Evolutionary conservation across 495 filamentous ascomycete genomes (phyloP), one percentile per base, ranked within the genome.

Genomic region (Lasiosphaeris hirsuta): DNA sequence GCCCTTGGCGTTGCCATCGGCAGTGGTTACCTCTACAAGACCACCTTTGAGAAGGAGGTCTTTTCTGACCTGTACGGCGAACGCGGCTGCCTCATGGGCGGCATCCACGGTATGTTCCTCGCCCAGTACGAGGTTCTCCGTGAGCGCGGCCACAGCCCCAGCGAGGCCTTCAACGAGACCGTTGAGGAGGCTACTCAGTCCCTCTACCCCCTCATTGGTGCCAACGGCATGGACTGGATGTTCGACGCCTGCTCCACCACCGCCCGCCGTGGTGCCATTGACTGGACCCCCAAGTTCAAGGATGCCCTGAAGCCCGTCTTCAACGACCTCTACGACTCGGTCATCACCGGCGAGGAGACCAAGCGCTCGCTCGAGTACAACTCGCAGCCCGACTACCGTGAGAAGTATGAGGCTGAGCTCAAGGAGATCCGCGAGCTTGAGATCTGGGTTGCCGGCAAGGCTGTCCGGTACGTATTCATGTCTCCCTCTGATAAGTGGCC

Each of bases 21-120:
- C 72, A 86, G 84, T 69, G 94, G 94, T 63, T 98, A 98, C 86
- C 89, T 98, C 58, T 98, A 98, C 86, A 90, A 97, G 87, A 98
- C 95, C 63, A 98, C 94, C 71, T 98, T 97, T 72, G 86, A 97
- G 85, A 97, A 97, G 85, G 95, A 97, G 82, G 94, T 97, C 72
- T 96, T 93, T 88, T 96, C 91, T 49, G 95, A 97, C 78, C 84
- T 98, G 60, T 97, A 97, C 81, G 95, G 94, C 76, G 94, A 98
- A 87, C 92, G 94, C 79, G 94, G 95, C 72, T 98, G 95, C 84
- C 81, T 98, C 65, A 98, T 97, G 95, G 95, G 94, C 67, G 94
- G 95, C 77, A 98, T 98, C 78, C 95, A 98, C 84, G 94, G 94
- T 78, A 97, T 98, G 94, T 98, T 98, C 88, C 90, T 98, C 64